Base-by-base conservation (phyloP, 2,329 filamentous ascomycete genomes). In the Hymenoscyphus linearis region DNA sequence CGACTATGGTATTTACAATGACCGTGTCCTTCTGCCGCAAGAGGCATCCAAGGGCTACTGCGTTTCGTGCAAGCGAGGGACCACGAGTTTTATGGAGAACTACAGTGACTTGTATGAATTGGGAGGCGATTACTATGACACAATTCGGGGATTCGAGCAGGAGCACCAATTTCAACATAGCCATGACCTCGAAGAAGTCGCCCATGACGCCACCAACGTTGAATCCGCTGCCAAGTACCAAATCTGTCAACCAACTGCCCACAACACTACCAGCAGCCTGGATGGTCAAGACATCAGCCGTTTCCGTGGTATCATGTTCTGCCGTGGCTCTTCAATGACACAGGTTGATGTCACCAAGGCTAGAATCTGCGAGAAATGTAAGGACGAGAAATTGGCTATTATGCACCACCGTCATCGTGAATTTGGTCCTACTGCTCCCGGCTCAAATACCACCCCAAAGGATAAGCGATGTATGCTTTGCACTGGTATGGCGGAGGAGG, bases 281-380 rank as follows among this genome's bases (percentile, higher is more conserved):
- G 47, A 64, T 58, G 62, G 60, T 14, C 7, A 18, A 31, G 52
- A 62, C 35, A 57, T 40, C 44, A 35, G 57, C 25, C 6, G n/a
- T 4, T 58, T n/a, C 37, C 34, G 35, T 34, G 37, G 18, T 2
- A 44, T 60, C 7, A 13, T 55, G 6, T 64, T 64, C 36, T 69
- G 67, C 53, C 59, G 62, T 14, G 63, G 60, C 3, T 60, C 55
- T 31, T 54, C 61, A 3, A 65, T 56, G 36, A 22, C 58, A 14
- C 67, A 67, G 27, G 34, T 69, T 16, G 66, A 69, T 25, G 54
- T 66, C 40, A 57, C 36, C 1, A 66, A 63, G 44, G 64, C 60
- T 4, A 57, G 40, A 16, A 68, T 69, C 44, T 69, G 67, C 25
- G 50, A 52, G 10, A n/a, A 27, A 2, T 67, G 65, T 40, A 36